phyloP scores from a whole-genome alignment of 2,329 filamentous ascomycete genomes.

The Tetracladium maxilliforme region DNA sequence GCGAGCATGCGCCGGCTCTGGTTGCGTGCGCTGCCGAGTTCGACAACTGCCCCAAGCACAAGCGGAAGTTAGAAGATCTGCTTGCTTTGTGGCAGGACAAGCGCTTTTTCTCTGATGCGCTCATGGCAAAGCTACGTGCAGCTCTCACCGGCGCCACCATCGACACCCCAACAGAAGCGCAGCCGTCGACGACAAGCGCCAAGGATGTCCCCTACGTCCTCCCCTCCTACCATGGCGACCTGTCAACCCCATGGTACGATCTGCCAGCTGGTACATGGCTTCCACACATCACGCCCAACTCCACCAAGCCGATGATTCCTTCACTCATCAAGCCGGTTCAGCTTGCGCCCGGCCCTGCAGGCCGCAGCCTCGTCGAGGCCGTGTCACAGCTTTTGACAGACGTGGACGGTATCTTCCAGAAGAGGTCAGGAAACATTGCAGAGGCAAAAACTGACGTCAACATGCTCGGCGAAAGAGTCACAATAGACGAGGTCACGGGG shows the following conservation, averaged over 20 bases:
- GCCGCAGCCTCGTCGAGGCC: constrained; percentile 47
- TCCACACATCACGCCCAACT: constrained; percentile 64
- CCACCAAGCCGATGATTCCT: constrained; percentile 57
- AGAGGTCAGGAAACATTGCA: too few species aligned
- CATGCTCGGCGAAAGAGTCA: constrained; percentile 55
- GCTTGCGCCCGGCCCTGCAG: constrained; percentile 52
- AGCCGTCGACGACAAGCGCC: constrained; percentile 6
- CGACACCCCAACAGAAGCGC: constrained; percentile 10
- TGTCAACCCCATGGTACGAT: constrained; percentile 62
- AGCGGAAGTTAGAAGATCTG: constrained; percentile 47
- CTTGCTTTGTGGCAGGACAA: constrained; percentile 58
- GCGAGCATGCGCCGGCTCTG: constrained; percentile 47
- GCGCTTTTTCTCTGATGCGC: constrained; percentile 39
- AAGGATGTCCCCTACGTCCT: constrained; percentile 43
- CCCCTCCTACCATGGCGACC: constrained; percentile 65
- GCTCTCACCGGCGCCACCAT: constrained; percentile 30
- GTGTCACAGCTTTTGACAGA: constrained; percentile 59
- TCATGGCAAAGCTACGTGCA: constrained; percentile 43
- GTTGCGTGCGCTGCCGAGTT: constrained; percentile 40
- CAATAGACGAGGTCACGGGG: constrained; percentile 50
- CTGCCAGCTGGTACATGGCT: constrained; percentile 72
- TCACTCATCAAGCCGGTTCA: constrained; percentile 57
- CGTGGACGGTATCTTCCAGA: constrained; percentile 56
- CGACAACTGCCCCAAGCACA: constrained; percentile 48
- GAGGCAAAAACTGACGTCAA: constrained; percentile 45